Base-by-base conservation (phyloP, 2,329 filamentous ascomycete genomes). In the Neofusicoccum ribis region DNA sequence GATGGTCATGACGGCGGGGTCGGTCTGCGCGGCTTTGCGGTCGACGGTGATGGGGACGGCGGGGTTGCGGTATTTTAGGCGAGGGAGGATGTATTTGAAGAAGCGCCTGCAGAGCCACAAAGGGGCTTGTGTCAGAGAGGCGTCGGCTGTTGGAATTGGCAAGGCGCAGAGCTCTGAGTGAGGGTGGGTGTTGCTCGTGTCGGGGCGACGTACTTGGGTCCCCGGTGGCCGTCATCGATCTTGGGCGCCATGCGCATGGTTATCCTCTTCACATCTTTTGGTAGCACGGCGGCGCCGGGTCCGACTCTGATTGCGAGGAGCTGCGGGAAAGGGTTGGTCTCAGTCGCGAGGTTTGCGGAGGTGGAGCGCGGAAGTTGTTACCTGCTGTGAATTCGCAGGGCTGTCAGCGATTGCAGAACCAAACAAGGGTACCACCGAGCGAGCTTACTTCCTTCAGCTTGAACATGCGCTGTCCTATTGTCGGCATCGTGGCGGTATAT, bases 41-140 rank as follows among this genome's bases (percentile, higher is more conserved):
- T 90, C 89, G 72, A 97, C 87, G 66, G 91, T 88, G 85, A 98
- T 96, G 49, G 90, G 87, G 51, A 97, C 78, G 12, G 88, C 81
- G 0, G 95, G 95, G 77, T 99, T 99, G 84, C 96, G 90, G 82
- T 89, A 99, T 84, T 99, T 97, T 70, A 99, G 84, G 65, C 92
- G 88, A 23, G 92, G 91, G 54, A 98, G 88, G 75, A 88, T 90
- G 67, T 89, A 83, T 69, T 86, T 88, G 91, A 92, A 97, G 85
- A 99, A 97, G 81, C 92, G 92, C 73, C 93, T 96, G 69, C 47
- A 36, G 7, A 14, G 9, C 9, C 14, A 39, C 1, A 14, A 7
- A 31, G 14, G 1, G 1, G 14, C 2, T 1, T 20, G 17, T 54
- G 76, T 61, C 5, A 61, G 51, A 39, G 37, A 9, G 15, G 4